Conservation (phyloP, 192 early-diverging fungal genomes). For the Allomyces macrogynus region DNA sequence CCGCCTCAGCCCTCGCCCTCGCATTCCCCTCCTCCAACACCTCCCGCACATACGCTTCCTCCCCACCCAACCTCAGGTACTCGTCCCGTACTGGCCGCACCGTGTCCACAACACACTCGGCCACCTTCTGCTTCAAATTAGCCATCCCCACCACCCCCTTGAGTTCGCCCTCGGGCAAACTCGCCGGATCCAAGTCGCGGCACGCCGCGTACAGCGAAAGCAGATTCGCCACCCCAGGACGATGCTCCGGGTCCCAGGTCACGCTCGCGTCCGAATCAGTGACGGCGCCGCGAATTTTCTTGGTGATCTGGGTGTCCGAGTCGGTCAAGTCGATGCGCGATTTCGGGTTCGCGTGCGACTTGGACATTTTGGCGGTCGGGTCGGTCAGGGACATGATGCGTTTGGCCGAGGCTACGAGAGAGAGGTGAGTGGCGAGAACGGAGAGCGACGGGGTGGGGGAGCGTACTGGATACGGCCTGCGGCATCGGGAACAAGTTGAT, state of each 20-base stretch:
- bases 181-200: not conserved
- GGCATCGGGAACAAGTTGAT: constrained; percentile 46
- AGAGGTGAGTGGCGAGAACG: not conserved
- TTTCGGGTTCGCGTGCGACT: constrained; percentile 47
- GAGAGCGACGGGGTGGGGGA: not conserved
- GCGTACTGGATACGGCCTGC: constrained; percentile 35
- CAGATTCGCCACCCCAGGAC: constrained; percentile 73
- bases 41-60: not conserved
- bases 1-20: not conserved
- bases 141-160: not conserved
- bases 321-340: constrained; percentile 62
- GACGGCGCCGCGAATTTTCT: constrained; percentile 47
- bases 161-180: not conserved
- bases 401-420: constrained; percentile 23
- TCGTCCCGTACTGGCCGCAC: not conserved
- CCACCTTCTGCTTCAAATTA: not conserved
- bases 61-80: not conserved
- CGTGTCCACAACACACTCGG: not conserved
- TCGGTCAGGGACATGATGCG: constrained; percentile 69
- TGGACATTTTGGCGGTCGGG: constrained; percentile 71
- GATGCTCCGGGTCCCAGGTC: constrained; percentile 39
- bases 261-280: constrained; percentile 48
- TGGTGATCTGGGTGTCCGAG: constrained; percentile 32
- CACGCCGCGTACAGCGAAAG: constrained; percentile 49
- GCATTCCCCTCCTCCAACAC: not conserved